Percentiles rank a stretch among this genome's conserved stretches.
These are phyloP conservation scores for Oxyria digyna DNA, from an alignment of 148 eudicot genomes.

Conservation along the genomic window DNA sequence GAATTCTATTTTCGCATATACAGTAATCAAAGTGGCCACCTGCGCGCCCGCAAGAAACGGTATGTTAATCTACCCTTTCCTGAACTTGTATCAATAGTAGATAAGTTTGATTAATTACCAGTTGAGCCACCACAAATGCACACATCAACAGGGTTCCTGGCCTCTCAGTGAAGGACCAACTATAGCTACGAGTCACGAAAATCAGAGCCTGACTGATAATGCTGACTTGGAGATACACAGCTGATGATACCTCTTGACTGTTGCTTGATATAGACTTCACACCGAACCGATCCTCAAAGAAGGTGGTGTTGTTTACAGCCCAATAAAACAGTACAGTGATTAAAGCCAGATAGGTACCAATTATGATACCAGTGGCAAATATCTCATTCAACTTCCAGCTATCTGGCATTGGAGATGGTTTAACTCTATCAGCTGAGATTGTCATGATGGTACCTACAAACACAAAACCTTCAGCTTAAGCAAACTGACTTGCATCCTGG, in stretches of 20 bases:
- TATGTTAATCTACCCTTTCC: neutral
- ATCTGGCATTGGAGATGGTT: constrained; percentile 43
- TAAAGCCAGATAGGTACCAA: constrained; percentile 39
- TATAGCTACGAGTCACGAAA: constrained; percentile 27
- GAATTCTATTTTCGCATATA: constrained; percentile 36
- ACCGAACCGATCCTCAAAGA: constrained; percentile 31
- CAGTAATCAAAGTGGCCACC: constrained; percentile 38
- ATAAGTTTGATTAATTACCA: no score
- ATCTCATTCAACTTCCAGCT: constrained; percentile 41
- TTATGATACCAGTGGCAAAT: constrained; percentile 33
- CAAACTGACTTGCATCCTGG: no score
- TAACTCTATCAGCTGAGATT: constrained; percentile 47
- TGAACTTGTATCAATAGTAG: no score
- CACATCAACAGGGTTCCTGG: constrained; percentile 25
- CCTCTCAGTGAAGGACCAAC: constrained; percentile 31
- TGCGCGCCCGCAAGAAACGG: no score
- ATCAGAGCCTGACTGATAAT: constrained; percentile 32
- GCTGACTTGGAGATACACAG: constrained; percentile 37
- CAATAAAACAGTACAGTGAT: constrained; percentile 41
- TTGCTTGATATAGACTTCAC: no score
- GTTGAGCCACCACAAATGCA: constrained; percentile 32
- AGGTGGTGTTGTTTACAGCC: constrained; percentile 36
- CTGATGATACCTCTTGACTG: constrained; percentile 30
- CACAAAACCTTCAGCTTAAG: neutral
- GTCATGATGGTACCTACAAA: constrained; percentile 47